Base-by-base conservation (phyloP, 306 rosid genomes). In the Sicyos edulis region DNA sequence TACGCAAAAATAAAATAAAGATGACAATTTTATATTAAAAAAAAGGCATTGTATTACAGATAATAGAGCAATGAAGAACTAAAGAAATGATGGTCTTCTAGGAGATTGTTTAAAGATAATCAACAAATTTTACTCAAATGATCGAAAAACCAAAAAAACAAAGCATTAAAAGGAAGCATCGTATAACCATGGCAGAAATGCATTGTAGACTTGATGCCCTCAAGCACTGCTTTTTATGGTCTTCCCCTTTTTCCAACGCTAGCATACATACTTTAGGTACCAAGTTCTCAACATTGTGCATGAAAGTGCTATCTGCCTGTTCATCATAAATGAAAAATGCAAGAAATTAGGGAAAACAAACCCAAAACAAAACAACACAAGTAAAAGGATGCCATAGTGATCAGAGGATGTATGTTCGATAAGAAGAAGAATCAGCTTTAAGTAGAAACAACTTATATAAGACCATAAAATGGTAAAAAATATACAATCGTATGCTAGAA, bases 141-240 rank as follows among this genome's bases (percentile, higher is more conserved):
- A 54, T 32, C 63, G 75, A 76, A 24, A 56, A 42, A 52, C 52
- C 53, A 16, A 16, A 76, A 76, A 55, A 12, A 74, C 15, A 4
- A 77, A 60, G 20, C 77, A 16, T 53, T 14, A 29, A 19, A 37
- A 34, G 59, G 37, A 62, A 75, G 51, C 72, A 75, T 44, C 11
- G 49, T 42, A 29, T 54, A 87, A 91, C 99, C 99, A 95, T 89
- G 76, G 99, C 99, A 24, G 97, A 86, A 75, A 95, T 88, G 86
- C 99, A 95, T 75, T 95, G 99, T 89, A 95, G 86, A 81, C 97
- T 87, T 70, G 95, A 85, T 37, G 97, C 97, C 80, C 92, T 87
- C 87, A 95, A 79, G 81, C 85, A 78, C 76, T 65, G 61, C 70
- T 75, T 87, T 80, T 85, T 85, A 15, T 22, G 77, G 13, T 86